Conservation (phyloP, 805 yeast genomes). For the Saturnispora halmiae region DNA sequence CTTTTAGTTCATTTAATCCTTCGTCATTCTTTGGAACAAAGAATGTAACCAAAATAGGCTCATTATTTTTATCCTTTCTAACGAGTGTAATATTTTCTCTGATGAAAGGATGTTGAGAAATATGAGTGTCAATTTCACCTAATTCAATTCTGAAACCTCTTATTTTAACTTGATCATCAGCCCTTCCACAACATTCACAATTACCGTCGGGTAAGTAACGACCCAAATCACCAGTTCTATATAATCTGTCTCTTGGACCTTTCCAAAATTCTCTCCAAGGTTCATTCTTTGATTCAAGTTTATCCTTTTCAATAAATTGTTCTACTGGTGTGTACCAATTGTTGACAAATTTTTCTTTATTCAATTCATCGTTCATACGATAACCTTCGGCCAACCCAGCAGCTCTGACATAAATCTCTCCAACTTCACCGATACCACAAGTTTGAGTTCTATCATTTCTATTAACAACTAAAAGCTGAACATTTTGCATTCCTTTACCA, state of each 20-base stretch:
- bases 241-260: constrained; percentile 92
- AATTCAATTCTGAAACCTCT: constrained; percentile 97
- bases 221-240: constrained; percentile 96
- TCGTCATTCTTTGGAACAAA: constrained; percentile 64
- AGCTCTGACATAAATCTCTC: constrained; percentile 97
- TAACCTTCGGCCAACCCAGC: constrained; percentile 97
- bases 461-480: constrained; percentile 88
- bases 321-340: constrained; percentile 80
- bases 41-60: constrained; percentile 83
- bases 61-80: constrained; percentile 84
- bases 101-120: constrained; percentile 86
- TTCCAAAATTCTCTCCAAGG: constrained; percentile 76
- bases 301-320: constrained; percentile 54
- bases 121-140: constrained; percentile 96
- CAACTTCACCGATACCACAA: constrained; percentile 98
- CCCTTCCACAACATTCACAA: constrained; percentile 97
- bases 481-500: constrained; percentile 95
- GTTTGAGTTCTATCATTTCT: constrained; percentile 79
- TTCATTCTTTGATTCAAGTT: constrained; percentile 35
- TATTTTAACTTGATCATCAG: constrained; percentile 97
- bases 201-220: constrained; percentile 95
- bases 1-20: constrained; percentile 41
- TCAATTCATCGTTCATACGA: constrained; percentile 82
- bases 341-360: constrained; percentile 75
- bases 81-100: constrained; percentile 92